Evolutionary conservation across 768 basidiomycete genomes (phyloP).

Genomic region (Flagelloscypha sp.): DNA sequence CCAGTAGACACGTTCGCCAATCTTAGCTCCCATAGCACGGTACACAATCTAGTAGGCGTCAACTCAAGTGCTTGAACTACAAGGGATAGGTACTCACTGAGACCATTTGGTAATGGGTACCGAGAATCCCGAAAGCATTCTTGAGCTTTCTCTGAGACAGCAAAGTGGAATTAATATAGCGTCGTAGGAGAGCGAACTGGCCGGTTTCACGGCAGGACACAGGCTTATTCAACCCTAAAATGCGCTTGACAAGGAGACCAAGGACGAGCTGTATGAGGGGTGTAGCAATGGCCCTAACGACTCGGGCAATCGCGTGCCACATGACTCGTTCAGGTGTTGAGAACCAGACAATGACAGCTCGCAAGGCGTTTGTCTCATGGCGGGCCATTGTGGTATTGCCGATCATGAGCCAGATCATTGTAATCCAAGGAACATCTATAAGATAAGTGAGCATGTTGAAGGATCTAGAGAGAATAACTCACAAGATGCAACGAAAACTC

Average conservation of each 20-base stretch:
- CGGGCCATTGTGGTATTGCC: conserved; percentile 20
- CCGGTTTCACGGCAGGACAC: conserved; percentile 16
- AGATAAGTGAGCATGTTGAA: conserved; percentile 1
- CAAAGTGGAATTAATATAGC: conserved; percentile 29
- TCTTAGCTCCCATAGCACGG: conserved; percentile 42
- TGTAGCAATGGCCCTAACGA: conserved; percentile 27
- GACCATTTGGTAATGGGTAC: conserved; percentile 37
- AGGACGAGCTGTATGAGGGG: conserved; percentile 30
- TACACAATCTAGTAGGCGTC: conserved; percentile 22
- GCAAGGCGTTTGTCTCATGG: conserved; percentile 24
- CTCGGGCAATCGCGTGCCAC: conserved; percentile 31
- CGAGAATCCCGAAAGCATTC: conserved; percentile 33
- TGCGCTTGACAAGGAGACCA: conserved; percentile 33
- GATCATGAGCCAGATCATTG: conserved; percentile 31
- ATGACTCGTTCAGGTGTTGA: conserved; percentile 28
- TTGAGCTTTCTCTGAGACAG: conserved; percentile 29
- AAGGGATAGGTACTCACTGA: conserved; percentile 22
- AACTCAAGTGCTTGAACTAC: not conserved
- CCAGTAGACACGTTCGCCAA: conserved; percentile 42
- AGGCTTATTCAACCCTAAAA: conserved; percentile 30
- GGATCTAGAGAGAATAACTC: conserved; percentile 5
- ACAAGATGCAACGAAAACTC: conserved; percentile 28
- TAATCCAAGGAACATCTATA: conserved; percentile 36
- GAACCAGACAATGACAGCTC: conserved; percentile 37
- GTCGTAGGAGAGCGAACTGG: conserved; percentile 24